These are phyloP conservation scores for Theobroma cacao DNA, from an alignment of 345 rosid species.

Conservation along the genomic window DNA sequence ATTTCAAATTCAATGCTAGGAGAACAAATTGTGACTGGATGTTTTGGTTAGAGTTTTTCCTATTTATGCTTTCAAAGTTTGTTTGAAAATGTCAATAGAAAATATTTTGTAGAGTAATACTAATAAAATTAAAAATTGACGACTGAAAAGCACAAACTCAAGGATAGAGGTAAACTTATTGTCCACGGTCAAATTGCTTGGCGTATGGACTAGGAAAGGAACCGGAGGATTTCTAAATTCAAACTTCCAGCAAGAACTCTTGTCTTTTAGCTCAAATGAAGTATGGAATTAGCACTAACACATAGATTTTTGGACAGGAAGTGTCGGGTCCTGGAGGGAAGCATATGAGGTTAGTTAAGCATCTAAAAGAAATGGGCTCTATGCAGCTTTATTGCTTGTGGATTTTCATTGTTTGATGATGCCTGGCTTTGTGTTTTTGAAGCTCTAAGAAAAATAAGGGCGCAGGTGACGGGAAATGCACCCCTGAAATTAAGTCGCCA, in stretches of 20 bases:
- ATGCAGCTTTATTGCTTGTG: neutral
- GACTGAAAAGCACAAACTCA: neutral
- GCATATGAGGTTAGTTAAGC: slow-evolving; percentile 41
- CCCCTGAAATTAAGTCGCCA: slow-evolving; percentile 37
- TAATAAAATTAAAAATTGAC: neutral
- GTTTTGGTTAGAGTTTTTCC: neutral
- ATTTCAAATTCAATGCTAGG: neutral
- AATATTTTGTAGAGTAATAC: neutral
- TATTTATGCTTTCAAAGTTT: neutral
- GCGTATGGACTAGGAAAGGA: neutral
- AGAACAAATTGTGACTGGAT: neutral
- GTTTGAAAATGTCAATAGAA: neutral
- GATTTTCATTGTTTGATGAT: neutral
- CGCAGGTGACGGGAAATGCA: slow-evolving; percentile 15
- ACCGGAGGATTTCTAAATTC: neutral
- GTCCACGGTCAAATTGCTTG: neutral
- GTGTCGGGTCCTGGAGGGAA: slow-evolving; percentile 33
- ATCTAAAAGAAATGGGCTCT: slow-evolving; percentile 1
- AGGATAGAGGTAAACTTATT: neutral
- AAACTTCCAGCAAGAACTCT: neutral
- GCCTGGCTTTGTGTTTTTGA: neutral
- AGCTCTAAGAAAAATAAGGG: slow-evolving; percentile 24
- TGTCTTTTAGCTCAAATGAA: neutral
- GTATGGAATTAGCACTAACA: slow-evolving; percentile 3
- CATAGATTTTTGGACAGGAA: slow-evolving; percentile 30